Conservation (phyloP, 2,329 filamentous ascomycete species). For the Huntiella bhutanensis region DNA sequence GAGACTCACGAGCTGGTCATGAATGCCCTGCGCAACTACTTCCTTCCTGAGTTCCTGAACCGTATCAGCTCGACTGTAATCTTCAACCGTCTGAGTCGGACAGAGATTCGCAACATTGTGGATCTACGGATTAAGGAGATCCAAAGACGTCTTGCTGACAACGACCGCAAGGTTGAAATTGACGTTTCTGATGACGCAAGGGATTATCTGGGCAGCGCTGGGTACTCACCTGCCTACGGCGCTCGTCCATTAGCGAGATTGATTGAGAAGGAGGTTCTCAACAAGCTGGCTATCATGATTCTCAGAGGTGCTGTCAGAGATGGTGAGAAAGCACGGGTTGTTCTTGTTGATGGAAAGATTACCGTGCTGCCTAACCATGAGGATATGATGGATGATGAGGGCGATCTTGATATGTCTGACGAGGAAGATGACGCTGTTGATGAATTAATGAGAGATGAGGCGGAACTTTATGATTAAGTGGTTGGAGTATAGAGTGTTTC, state of each 20-base stretch:
- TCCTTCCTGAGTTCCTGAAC: slow-evolving; percentile 96
- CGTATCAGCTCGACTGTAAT: slow-evolving; percentile 92
- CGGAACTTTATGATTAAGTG: slow-evolving; percentile 29
- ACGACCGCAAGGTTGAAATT: slow-evolving; percentile 72
- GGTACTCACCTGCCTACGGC: slow-evolving; percentile 90
- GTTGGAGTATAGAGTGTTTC: too few relatives aligned
- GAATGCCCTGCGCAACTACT: slow-evolving; percentile 80
- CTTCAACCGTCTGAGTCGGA: slow-evolving; percentile 85
- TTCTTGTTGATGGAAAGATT: slow-evolving; percentile 62
- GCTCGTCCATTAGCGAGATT: slow-evolving; percentile 73
- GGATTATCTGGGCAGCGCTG: slow-evolving; percentile 77
- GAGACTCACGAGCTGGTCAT: slow-evolving; percentile 79
- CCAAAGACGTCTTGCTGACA: slow-evolving; percentile 72
- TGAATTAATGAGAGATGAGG: slow-evolving; percentile 41
- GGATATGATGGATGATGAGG: slow-evolving; percentile 34
- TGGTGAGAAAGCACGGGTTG: slow-evolving; percentile 64
- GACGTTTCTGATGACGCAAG: slow-evolving; percentile 69
- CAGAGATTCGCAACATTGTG: slow-evolving; percentile 87
- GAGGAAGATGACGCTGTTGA: slow-evolving; percentile 54
- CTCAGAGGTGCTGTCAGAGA: slow-evolving; percentile 69
- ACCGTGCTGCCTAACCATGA: slow-evolving; percentile 65
- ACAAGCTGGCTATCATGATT: slow-evolving; percentile 79
- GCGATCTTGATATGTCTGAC: slow-evolving; percentile 56
- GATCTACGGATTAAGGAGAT: slow-evolving; percentile 77
- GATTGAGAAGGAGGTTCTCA: slow-evolving; percentile 94